These are phyloP conservation scores for Pistacia atlantica DNA, from an alignment of 345 rosid genomes.

Conservation along the genomic window DNA sequence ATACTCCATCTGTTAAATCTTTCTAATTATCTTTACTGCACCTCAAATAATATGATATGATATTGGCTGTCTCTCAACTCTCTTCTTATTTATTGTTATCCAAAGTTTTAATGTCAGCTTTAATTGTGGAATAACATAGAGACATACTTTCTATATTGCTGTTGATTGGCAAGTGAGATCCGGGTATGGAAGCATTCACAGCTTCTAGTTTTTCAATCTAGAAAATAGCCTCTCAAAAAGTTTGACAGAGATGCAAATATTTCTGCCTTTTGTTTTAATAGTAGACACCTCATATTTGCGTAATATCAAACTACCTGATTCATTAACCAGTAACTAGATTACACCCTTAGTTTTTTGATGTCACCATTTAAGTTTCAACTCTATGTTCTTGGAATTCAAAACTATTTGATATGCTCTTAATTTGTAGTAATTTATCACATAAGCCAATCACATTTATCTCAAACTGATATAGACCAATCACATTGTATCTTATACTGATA, in stretches of 20 bases:
- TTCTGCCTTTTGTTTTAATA: no score
- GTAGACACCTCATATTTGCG: no score
- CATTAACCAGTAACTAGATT: no score
- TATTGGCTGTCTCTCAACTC: background rate
- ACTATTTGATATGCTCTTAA: background rate
- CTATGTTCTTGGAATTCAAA: background rate
- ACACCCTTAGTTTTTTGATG: no score
- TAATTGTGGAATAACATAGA: constrained; percentile 5
- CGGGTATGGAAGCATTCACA: constrained; percentile 9
- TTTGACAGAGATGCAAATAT: no score
- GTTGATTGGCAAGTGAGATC: constrained; percentile 10
- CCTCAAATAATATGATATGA: background rate
- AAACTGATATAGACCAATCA: background rate
- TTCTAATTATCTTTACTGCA: background rate
- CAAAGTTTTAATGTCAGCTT: constrained; percentile 1
- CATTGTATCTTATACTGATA: background rate
- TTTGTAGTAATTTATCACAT: background rate
- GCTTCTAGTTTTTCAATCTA: constrained; percentile 10
- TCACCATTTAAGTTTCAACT: background rate
- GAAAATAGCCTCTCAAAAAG: background rate
- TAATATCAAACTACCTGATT: no score
- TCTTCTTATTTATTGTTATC: background rate
- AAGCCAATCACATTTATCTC: background rate
- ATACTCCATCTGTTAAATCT: background rate
- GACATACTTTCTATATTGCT: background rate